These are phyloP conservation scores for Lactifluus volemus DNA, from an alignment of 768 basidiomycete genomes.

Conservation along the genomic window DNA sequence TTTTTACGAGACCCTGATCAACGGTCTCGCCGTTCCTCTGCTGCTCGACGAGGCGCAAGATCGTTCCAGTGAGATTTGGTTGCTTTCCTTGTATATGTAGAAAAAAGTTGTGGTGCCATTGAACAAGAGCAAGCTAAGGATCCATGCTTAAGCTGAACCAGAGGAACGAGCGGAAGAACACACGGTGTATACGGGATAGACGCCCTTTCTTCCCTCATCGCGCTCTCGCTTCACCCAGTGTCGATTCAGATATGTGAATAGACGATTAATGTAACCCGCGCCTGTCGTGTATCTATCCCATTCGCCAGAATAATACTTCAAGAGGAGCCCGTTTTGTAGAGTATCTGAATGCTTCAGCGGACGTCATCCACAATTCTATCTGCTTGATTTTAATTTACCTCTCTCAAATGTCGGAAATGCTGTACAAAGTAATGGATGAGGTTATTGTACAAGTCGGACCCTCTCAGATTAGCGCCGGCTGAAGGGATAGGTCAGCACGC, in stretches of 20 bases:
- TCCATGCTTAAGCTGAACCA: not conserved
- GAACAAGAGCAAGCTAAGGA: constrained; percentile 78
- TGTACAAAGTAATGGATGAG: constrained; percentile 83
- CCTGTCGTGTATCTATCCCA: constrained; percentile 98
- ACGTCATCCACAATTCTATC: not conserved
- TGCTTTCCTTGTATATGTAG: constrained; percentile 75
- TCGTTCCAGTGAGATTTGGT: constrained; percentile 75
- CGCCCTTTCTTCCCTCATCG: constrained; percentile 91
- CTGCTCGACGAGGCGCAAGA: constrained; percentile 83
- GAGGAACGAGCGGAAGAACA: constrained; percentile 24
- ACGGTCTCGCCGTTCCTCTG: constrained; percentile 93
- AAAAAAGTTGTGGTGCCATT: constrained; percentile 94
- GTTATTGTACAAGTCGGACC: constrained; percentile 93
- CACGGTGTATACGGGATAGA: constrained; percentile 95
- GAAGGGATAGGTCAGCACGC: not conserved
- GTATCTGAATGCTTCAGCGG: constrained; percentile 57
- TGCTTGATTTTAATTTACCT: constrained; percentile 40
- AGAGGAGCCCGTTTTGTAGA: constrained; percentile 77
- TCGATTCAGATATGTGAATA: constrained; percentile 97
- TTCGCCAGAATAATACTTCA: constrained; percentile 85
- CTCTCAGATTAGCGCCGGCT: constrained; percentile 95
- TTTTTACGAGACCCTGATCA: constrained; percentile 88
- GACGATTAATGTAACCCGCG: constrained; percentile 92
- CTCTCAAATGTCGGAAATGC: constrained; percentile 61
- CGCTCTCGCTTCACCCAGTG: constrained; percentile 99